Base-by-base conservation (phyloP, 73 alveolate species). In the Paramecium pentaurelia region DNA sequence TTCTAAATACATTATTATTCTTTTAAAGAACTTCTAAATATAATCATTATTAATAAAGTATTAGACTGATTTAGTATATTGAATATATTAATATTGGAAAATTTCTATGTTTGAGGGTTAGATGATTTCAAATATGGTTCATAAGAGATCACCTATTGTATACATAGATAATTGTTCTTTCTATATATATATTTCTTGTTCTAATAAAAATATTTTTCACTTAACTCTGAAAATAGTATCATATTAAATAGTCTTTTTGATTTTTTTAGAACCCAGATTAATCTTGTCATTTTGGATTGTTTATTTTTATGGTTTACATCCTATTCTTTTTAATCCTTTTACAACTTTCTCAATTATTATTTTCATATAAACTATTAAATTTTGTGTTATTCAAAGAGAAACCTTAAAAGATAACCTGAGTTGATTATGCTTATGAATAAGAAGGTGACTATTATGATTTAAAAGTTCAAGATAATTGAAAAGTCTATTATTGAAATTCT, bases 261-360 rank as follows among this genome's bases (percentile, higher is more conserved):
- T 22, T 22, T 22, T 22, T 22, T 22, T 22, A 22, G 25, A 22
- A 22, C 25, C 25, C 0, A 22, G 25, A 22, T 22, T 22, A 22
- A 22, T 22, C 25, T 22, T 22, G 25, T 22, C 25, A 36, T 1
- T 36, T 0, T 36, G 36, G 22, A 88, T 87, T 22, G 93, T 58
- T 64, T 71, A 60, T 47, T 88, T 88, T n/a, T 37, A 88, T 34
- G 93, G 89, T 18, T 37, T 70, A 51, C 34, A 22, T 22, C 25
- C 25, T 22, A 22, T 22, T 22, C 25, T 22, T 0, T 22, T 22
- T 22, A 64, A 77, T 8, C 88, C 93, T 80, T 87, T 87, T 47
- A 87, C 18, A 28, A 40, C 4, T 34, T 20, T 38, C 47, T 32
- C 22, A 0, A 30, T 25, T 30, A 6, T 37, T 71, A 5, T 1